Percentiles rank a stretch among this genome's conserved stretches.
Conservation (phyloP, 768 basidiomycete species). For the Antrodiella citrinella region DNA sequence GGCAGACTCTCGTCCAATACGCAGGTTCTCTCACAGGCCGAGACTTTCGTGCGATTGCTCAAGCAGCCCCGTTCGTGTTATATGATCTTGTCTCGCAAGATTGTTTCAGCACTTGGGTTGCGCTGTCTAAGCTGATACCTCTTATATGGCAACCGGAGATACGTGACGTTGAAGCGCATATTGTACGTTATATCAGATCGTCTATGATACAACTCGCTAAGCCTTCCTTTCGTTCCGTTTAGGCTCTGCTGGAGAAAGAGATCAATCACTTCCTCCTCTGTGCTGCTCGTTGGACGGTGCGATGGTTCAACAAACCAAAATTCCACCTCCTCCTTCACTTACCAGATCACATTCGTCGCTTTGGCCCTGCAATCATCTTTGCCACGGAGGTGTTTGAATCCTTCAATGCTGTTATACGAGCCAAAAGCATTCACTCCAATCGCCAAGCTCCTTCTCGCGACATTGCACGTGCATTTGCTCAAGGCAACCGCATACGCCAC, state of each 20-base stretch:
- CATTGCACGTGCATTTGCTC: constrained; percentile 11
- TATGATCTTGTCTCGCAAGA: constrained; percentile 9
- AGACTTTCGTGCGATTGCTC: constrained; percentile 33
- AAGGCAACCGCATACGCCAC: constrained; percentile 19
- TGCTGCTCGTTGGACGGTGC: constrained; percentile 8
- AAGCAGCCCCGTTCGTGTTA: constrained; percentile 29
- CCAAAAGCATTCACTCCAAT: constrained; percentile 33
- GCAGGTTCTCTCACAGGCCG: constrained; percentile 32
- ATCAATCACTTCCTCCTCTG: constrained; percentile 10
- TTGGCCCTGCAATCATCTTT: constrained; percentile 26
- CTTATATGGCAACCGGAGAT: constrained; percentile 17
- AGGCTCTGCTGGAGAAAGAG: constrained; percentile 7
- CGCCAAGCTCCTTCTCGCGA: constrained; percentile 29
- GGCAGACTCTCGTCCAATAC: constrained; percentile 36
- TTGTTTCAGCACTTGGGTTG: constrained; percentile 14
- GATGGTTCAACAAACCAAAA: constrained; percentile 13
- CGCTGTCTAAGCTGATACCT: constrained; percentile 13
- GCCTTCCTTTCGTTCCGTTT: background rate
- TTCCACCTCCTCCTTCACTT: constrained; percentile 13
- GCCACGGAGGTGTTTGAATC: constrained; percentile 34
- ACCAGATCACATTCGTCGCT: constrained; percentile 13
- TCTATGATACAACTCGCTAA: no score
- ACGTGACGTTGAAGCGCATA: constrained; percentile 12
- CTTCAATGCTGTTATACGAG: constrained; percentile 35
- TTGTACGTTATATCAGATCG: constrained; percentile 22